Conservation (phyloP, 495 filamentous ascomycete species). For the Xylaria nigripes region DNA sequence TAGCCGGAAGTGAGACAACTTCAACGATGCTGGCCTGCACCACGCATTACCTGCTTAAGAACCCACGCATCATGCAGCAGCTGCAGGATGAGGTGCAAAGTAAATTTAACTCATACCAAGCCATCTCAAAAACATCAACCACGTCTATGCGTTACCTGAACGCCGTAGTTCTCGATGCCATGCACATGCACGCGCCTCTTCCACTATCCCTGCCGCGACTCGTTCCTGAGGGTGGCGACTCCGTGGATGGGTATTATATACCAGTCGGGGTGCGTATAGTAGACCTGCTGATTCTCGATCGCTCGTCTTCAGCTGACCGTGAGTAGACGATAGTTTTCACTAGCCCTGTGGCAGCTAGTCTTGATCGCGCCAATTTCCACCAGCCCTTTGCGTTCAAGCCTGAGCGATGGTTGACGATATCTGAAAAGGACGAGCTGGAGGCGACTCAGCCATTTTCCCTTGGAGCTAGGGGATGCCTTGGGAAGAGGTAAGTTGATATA, state of each 20-base stretch:
- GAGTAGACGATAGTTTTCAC: slow-evolving; percentile 19
- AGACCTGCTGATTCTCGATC: too few relatives aligned
- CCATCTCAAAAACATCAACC: slow-evolving; percentile 35
- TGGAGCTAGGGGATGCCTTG: slow-evolving; percentile 14
- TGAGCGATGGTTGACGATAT: neutral
- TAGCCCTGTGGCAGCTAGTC: slow-evolving; percentile 24
- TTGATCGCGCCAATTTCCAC: slow-evolving; percentile 31
- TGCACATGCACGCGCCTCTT: slow-evolving; percentile 48
- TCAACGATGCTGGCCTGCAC: slow-evolving; percentile 40
- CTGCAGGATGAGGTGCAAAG: slow-evolving; percentile 42
- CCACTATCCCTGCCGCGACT: slow-evolving; percentile 39
- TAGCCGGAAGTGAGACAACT: slow-evolving; percentile 38
- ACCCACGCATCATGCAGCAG: slow-evolving; percentile 27
- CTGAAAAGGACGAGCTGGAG: neutral
- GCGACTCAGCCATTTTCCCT: slow-evolving; percentile 18
- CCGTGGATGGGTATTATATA: slow-evolving; percentile 9
- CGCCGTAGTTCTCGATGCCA: slow-evolving; percentile 46
- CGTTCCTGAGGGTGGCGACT: slow-evolving; percentile 14
- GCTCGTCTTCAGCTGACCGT: neutral
- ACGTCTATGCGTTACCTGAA: slow-evolving; percentile 39
- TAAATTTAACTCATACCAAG: slow-evolving; percentile 34
- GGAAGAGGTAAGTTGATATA: slow-evolving; percentile 22
- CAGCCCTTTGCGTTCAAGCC: slow-evolving; percentile 21
- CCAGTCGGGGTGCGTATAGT: neutral
- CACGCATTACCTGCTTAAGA: slow-evolving; percentile 34